Evolutionary conservation across 73 alveolate genomes (phyloP), one percentile per base, ranked within the genome.

Genomic region (Symbiodinium natans): DNA sequence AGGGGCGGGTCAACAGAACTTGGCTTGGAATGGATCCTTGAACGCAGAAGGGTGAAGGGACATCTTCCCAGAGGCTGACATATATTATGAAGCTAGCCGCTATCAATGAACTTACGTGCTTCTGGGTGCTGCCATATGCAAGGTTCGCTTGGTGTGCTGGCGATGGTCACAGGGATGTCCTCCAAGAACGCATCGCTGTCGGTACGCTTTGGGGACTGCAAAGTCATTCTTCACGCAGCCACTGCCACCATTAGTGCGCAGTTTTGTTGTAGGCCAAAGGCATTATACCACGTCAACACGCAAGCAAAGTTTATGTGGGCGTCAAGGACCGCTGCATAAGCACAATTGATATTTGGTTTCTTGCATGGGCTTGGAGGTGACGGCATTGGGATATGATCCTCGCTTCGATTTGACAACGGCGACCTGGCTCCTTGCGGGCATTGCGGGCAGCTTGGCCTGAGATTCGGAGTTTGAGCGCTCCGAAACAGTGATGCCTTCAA

Each of bases 381-480:
- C 95, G 11, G 95, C 95, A 13, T 7, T 88, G 86, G 95, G 95
- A 85, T 41, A 88, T 34, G 95, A 88, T 31, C 95, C 29, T 42
- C 95, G 95, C 36, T 88, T 88, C 71, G 86, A 88, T 33, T 42
- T 88, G 46, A 41, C 73, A 1, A 25, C n/a, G 7, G 68, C 95
- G 27, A 52, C 73, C 11, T 88, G 95, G 95, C 95, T 88, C 5
- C 74, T 88, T 29, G 95, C 95, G 1, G 95, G 95, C 71, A 88
- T 88, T 63, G 95, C 95, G 27, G 94, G 94, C 63, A 23, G 27
- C 54, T 10, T 27, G 68, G 59, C 38, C 36, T 13, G 27, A 75
- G 21, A 46, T 46, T 46, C 6, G 59, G n/a, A n/a, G n/a, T n/a
- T n/a, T n/a, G n/a, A n/a, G n/a, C n/a, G n/a, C n/a, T n/a, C n/a